Percentiles rank a stretch among this genome's conserved stretches.
phyloP scores from a whole-genome alignment of 805 yeast genomes.

The Metschnikowia colocasiae region DNA sequence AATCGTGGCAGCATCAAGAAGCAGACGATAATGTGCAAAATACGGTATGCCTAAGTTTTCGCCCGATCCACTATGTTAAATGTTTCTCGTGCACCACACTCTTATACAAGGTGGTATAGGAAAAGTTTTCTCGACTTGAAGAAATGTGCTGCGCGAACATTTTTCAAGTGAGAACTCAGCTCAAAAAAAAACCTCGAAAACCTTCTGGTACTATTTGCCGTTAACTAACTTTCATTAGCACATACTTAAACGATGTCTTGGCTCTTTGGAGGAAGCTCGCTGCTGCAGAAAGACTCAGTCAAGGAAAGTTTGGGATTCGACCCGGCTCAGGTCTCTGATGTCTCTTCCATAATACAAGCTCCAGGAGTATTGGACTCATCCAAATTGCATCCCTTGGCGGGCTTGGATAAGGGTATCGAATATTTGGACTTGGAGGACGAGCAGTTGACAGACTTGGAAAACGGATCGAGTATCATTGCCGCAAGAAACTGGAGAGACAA shows the following conservation, averaged over 20 bases:
- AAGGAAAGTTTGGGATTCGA: conserved; percentile 55
- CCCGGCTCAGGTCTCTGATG: conserved; percentile 60
- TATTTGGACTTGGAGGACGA: conserved; percentile 85
- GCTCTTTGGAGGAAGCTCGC: conserved; percentile 43
- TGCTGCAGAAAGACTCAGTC: conserved; percentile 21
- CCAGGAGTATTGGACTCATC: conserved; percentile 66
- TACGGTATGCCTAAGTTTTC: not conserved
- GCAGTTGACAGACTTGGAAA: conserved; percentile 68
- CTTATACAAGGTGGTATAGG: not conserved
- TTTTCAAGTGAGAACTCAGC: conserved; percentile 3
- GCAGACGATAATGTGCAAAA: not conserved
- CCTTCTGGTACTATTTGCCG: conserved; percentile 3
- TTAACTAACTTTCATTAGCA: not conserved
- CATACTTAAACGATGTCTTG: conserved; percentile 38
- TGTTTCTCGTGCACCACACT: not conserved
- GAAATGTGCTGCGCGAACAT: conserved; percentile 3
- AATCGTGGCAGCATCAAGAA: not conserved
- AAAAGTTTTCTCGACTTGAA: conserved; percentile 1
- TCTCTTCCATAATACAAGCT: conserved; percentile 55
- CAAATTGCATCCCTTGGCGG: conserved; percentile 87
- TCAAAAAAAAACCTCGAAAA: conserved; percentile 4
- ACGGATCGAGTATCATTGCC: conserved; percentile 86
- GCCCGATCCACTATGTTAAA: not conserved
- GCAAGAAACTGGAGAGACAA: conserved; percentile 98
- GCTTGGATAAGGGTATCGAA: conserved; percentile 84